A percentile compares a stretch with the other conserved stretches of the same genome.
phyloP scores from a whole-genome alignment of 768 basidiomycete genomes.

The Boletus bicolor region DNA sequence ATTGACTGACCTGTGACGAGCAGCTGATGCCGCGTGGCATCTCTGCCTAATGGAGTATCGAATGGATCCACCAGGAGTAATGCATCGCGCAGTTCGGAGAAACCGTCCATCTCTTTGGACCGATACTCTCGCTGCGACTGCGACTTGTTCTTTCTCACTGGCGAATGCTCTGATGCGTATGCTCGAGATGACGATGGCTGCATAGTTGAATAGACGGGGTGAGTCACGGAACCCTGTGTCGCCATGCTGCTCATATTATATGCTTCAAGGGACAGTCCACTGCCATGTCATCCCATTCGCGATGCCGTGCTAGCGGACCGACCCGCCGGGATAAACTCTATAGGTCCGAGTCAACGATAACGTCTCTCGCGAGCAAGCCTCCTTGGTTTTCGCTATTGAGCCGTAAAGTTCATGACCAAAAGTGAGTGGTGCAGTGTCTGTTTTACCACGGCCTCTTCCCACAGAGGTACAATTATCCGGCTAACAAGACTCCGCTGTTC shows the following conservation, averaged over 20 bases:
- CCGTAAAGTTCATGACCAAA: neutral
- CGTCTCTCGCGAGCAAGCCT: neutral
- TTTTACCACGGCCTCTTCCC: neutral
- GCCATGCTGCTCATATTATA: slow-evolving; percentile 17
- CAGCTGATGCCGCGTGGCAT: slow-evolving; percentile 30
- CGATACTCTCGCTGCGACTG: slow-evolving; percentile 32
- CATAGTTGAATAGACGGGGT: slow-evolving; percentile 12
- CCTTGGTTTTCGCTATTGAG: neutral
- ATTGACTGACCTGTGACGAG: slow-evolving; percentile 22
- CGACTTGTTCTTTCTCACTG: slow-evolving; percentile 21
- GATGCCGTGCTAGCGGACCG: neutral
- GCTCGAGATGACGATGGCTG: slow-evolving; percentile 11
- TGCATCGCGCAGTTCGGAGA: slow-evolving; percentile 28
- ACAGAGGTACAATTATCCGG: neutral
- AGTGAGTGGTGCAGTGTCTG: neutral
- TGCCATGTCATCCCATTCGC: slow-evolving; percentile 1
- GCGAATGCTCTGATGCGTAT: neutral
- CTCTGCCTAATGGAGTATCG: slow-evolving; percentile 23
- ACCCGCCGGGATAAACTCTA: neutral
- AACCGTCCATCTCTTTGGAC: slow-evolving; percentile 32
- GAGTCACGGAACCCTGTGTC: slow-evolving; percentile 8
- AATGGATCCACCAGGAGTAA: slow-evolving; percentile 25
- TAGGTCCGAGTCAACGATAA: neutral
- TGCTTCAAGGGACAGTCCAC: neutral
- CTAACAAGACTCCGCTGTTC: neutral